phyloP scores from a whole-genome alignment of 1,284 basidiomycete genomes.

The Paramarasmius palmivorus region DNA sequence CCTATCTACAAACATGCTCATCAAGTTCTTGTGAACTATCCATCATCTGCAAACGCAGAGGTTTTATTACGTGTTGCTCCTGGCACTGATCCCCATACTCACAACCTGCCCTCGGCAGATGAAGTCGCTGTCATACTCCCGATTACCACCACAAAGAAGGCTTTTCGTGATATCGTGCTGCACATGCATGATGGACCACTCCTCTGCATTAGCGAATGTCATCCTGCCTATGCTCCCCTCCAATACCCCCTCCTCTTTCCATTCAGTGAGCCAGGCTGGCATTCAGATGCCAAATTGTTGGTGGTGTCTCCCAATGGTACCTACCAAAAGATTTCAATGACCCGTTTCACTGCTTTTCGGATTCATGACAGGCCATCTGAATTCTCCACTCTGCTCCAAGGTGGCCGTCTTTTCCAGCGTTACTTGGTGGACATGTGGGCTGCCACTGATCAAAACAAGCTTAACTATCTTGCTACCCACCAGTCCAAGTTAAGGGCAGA shows the following conservation, averaged over 20 bases:
- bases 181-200: too few relatives aligned
- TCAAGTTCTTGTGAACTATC: too few relatives aligned
- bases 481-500: conserved; percentile 31
- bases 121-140: neutral
- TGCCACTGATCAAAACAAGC: conserved; percentile 22
- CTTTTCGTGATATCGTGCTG: conserved; percentile 1
- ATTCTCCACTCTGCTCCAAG: conserved; percentile 1
- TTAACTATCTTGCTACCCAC: conserved; percentile 23
- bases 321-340: too few relatives aligned
- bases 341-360: too few relatives aligned
- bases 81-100: neutral
- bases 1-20: too few relatives aligned
- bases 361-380: neutral
- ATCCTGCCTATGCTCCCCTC: too few relatives aligned
- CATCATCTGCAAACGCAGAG: too few relatives aligned
- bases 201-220: too few relatives aligned
- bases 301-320: too few relatives aligned
- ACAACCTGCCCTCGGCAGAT: neutral
- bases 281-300: too few relatives aligned
- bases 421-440: conserved; percentile 35
- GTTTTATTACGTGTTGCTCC: neutral
- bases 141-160: neutral
- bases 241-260: too few relatives aligned
- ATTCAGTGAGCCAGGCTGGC: too few relatives aligned
- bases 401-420: conserved; percentile 4